Base-by-base conservation (phyloP, 805 yeast genomes). In the Pichia nanzhaoensis region DNA sequence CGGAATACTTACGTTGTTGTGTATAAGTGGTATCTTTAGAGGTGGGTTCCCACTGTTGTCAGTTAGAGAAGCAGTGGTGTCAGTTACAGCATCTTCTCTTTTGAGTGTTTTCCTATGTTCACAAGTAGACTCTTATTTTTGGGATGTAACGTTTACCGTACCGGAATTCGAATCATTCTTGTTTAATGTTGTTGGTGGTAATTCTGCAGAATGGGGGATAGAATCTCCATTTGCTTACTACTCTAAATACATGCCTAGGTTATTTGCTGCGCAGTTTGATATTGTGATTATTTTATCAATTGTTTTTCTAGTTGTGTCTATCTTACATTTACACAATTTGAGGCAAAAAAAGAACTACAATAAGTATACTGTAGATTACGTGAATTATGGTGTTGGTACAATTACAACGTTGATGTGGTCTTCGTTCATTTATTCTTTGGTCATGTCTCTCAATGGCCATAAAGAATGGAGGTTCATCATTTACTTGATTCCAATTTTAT, bases 401-500 rank as follows among this genome's bases (percentile, higher is more conserved):
- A 54, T 77, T 32, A 71, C 75, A 34, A 63, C 80, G 5, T 56
- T 81, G 22, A 69, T 75, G 1, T 48, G 74, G 16, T 68, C 87
- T 1, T 66, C 84, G 0, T 35, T 80, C 1, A 41, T 75, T 14
- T 90, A 69, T 57, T 70, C 89, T n/a, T 49, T 67, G 1, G 55
- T 78, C 5, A 73, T 89, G 74, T 88, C 96, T 0, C 60, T 82
- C 42, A 93, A 85, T 61, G 89, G 93, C 3, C 97, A 91, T 56
- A 91, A 91, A 60, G 98, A 91, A 67, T 87, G 95, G 95, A 75
- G 97, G 54, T 91, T 91, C 57, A 78, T 91, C 34, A 68, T 83
- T 16, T 91, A 90, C 61, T 67, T 80, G 0, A 66, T 84, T 4
- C 96, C 97, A 1, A 69, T 82, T 0, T 60, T 87, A 47, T 77